Conservation (phyloP, 2,329 filamentous ascomycete genomes). For the Penicillium sp. region DNA sequence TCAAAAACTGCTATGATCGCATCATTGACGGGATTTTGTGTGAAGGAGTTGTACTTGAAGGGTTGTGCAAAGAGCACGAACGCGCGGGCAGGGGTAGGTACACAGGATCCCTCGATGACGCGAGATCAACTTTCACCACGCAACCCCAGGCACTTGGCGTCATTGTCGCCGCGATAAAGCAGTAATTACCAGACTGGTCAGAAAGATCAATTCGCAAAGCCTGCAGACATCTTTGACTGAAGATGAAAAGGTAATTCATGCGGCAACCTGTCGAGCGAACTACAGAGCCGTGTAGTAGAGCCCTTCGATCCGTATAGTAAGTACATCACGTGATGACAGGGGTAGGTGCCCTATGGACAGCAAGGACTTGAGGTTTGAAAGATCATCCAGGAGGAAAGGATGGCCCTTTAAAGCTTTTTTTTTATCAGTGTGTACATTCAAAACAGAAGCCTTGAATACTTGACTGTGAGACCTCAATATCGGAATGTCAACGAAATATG, state of each 20-base stretch:
- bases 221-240: too few species aligned
- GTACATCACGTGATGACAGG: conserved; percentile 10
- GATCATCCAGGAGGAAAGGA: conserved; percentile 3
- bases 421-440: background rate
- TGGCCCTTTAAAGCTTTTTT: background rate
- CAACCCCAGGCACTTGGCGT: background rate
- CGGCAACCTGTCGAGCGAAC: background rate
- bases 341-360: conserved; percentile 7
- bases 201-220: too few species aligned
- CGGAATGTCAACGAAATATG: background rate
- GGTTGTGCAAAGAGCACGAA: conserved; percentile 3
- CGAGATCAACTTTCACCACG: background rate
- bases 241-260: too few species aligned
- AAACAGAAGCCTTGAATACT: too few species aligned
- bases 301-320: background rate
- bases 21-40: conserved; percentile 7
- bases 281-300: too few species aligned
- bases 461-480: too few species aligned
- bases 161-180: too few species aligned
- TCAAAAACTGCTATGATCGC: background rate
- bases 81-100: background rate
- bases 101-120: conserved; percentile 14
- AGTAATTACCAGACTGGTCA: too few species aligned
- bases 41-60: conserved; percentile 4
- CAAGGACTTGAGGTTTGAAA: conserved; percentile 5